These are phyloP conservation scores for Fraxinus angustifolia DNA, from an alignment of 305 asterid genomes.

Conservation along the genomic window DNA sequence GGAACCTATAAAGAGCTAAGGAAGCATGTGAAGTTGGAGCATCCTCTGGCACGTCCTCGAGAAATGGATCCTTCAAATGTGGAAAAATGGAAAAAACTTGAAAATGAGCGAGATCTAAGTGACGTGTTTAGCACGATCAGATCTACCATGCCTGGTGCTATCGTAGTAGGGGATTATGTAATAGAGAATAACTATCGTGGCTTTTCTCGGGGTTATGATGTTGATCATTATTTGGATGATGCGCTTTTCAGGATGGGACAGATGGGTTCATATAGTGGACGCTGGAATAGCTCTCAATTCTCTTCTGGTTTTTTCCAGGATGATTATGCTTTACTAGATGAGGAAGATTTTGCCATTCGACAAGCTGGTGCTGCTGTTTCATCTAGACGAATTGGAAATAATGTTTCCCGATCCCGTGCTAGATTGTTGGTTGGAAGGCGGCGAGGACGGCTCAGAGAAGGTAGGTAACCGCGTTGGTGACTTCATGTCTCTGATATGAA, in stretches of 20 bases:
- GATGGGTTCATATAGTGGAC: slow-evolving; percentile 18
- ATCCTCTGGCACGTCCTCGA: slow-evolving; percentile 59
- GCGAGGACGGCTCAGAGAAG: slow-evolving; percentile 31
- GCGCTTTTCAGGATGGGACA: slow-evolving; percentile 25
- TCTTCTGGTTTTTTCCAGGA: slow-evolving; percentile 21
- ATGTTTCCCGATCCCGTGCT: slow-evolving; percentile 30
- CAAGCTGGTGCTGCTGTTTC: slow-evolving; percentile 27
- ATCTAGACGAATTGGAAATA: slow-evolving; percentile 29
- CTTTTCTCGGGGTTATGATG: slow-evolving; percentile 21
- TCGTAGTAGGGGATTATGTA: slow-evolving; percentile 71
- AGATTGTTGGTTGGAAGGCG: slow-evolving; percentile 31
- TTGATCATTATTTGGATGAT: slow-evolving; percentile 23
- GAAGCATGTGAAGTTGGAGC: slow-evolving; percentile 58
- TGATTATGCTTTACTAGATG: slow-evolving; percentile 29
- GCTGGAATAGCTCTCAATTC: slow-evolving; percentile 23
- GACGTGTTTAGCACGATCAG: slow-evolving; percentile 73
- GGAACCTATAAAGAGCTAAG: slow-evolving; percentile 56
- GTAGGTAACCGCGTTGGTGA: slow-evolving; percentile 20
- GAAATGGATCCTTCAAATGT: slow-evolving; percentile 59
- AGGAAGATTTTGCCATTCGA: slow-evolving; percentile 28
- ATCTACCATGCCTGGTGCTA: slow-evolving; percentile 76
- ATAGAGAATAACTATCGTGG: slow-evolving; percentile 41
- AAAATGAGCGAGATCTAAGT: slow-evolving; percentile 52
- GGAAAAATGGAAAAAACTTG: slow-evolving; percentile 72
- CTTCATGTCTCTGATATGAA: not conserved